These are phyloP conservation scores for Dichomitus squalens DNA, from an alignment of 1,284 basidiomycete species.

Conservation along the genomic window DNA sequence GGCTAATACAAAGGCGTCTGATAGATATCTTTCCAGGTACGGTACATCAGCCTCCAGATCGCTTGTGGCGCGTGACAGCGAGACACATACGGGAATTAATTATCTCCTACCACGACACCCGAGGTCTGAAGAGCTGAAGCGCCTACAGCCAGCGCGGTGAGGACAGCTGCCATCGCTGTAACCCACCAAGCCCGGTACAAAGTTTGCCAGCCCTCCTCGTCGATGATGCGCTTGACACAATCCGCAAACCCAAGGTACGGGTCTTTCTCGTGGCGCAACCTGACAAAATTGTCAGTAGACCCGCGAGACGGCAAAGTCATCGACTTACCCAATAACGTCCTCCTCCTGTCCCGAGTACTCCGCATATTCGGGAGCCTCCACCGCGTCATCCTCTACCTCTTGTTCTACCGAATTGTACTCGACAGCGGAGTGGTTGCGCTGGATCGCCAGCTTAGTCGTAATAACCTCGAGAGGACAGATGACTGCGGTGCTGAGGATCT, in stretches of 20 bases:
- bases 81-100: not conserved
- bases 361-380: slow-evolving; percentile 61
- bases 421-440: slow-evolving; percentile 77
- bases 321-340: slow-evolving; percentile 81
- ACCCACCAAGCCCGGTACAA: slow-evolving; percentile 90
- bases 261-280: slow-evolving; percentile 80
- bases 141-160: slow-evolving; percentile 61
- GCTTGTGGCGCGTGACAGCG: not conserved
- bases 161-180: slow-evolving; percentile 69
- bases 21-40: not conserved
- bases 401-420: slow-evolving; percentile 74
- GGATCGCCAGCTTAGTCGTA: slow-evolving; percentile 77
- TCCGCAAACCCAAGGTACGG: slow-evolving; percentile 84
- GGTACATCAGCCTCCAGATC: not conserved
- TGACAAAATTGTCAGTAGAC: slow-evolving; percentile 28
- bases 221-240: slow-evolving; percentile 77
- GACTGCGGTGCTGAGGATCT: slow-evolving; percentile 61
- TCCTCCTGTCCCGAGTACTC: slow-evolving; percentile 80
- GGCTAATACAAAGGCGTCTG: not conserved
- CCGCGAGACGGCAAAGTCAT: not conserved
- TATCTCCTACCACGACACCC: not conserved
- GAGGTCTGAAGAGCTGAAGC: slow-evolving; percentile 18
- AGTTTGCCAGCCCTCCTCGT: slow-evolving; percentile 80
- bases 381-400: slow-evolving; percentile 68
- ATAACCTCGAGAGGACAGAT: slow-evolving; percentile 87